Percentiles rank a stretch among this genome's conserved stretches.
Evolutionary conservation across 225 moss, liverwort and hornwort species (phyloP).

Genomic region (Lunularia cruciata): DNA sequence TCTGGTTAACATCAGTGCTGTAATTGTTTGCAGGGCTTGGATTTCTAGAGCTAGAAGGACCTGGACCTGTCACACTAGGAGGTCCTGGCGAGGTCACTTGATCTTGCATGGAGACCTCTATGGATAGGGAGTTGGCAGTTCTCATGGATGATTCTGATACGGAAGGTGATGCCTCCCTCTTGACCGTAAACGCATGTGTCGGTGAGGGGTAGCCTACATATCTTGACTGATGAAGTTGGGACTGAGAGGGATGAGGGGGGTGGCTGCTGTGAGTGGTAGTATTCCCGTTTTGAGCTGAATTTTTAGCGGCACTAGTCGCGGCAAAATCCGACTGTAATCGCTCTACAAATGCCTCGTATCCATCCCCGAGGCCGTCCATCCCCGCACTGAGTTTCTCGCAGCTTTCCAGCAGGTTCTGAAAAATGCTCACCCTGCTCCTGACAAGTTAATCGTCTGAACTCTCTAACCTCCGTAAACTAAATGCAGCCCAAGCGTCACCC

Average conservation of each 20-base stretch:
- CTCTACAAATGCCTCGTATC: slow-evolving; percentile 90
- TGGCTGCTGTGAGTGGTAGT: slow-evolving; percentile 33
- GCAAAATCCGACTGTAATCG: slow-evolving; percentile 90
- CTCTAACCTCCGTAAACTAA: not conserved
- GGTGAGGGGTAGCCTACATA: slow-evolving; percentile 76
- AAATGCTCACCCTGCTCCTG: not conserved
- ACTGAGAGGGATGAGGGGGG: slow-evolving; percentile 63
- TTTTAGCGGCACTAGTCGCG: slow-evolving; percentile 66
- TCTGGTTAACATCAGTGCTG: slow-evolving; percentile 75
- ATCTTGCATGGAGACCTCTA: slow-evolving; percentile 80
- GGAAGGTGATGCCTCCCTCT: slow-evolving; percentile 71
- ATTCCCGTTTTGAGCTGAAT: slow-evolving; percentile 47
- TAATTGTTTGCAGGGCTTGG: slow-evolving; percentile 62
- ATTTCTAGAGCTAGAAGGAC: slow-evolving; percentile 53
- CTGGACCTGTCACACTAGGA: slow-evolving; percentile 62
- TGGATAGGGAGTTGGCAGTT: slow-evolving; percentile 57
- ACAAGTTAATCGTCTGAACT: not conserved
- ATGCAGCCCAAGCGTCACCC: not conserved
- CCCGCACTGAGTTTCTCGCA: not conserved
- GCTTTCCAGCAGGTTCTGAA: slow-evolving; percentile 10
- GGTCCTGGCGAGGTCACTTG: slow-evolving; percentile 70
- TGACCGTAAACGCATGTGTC: slow-evolving; percentile 70
- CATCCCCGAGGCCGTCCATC: slow-evolving; percentile 92
- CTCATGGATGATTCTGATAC: slow-evolving; percentile 70
- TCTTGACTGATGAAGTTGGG: slow-evolving; percentile 70